Evolutionary conservation across 83 land plant genomes (phyloP), one percentile per base, ranked within the genome.

Genomic region (Isoetes engelmannii): DNA sequence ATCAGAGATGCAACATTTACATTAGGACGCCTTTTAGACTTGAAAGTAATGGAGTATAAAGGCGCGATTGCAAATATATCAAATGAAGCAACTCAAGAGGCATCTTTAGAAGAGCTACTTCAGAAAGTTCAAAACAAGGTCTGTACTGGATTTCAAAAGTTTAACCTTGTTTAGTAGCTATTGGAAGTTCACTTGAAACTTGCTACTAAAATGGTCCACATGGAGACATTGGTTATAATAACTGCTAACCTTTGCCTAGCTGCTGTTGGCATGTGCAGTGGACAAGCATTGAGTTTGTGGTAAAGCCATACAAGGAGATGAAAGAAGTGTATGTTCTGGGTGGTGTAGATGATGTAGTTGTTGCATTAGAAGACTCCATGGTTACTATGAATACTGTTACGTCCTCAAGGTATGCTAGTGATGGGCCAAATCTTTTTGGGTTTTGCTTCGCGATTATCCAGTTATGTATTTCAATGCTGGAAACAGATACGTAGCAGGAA

Each of bases 61-160:
- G 61, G 44, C 15, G 71, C 64, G 1, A 77, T 77, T 57, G 77
- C 42, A 4, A 67, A 61, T 50, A 54, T 67, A 19, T 77, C 80
- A 15, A 77, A 77, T 73, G 80, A 77, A 46, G 80, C 80, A 9
- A 77, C 80, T 12, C 80, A 77, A 73, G 80, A 77, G 46, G 77
- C 77, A 44, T 64, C 79, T 45, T 69, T 77, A 54, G 80, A 77
- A 60, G 80, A 77, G 61, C 77, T 77, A 43, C 28, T 77, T 28
- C 56, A 59, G 47, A 62, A 46, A 57, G 72, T 77, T 28, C 66
- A 67, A 68, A 55, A 77, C 19, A 77, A 77, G 80, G 80, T 77
- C 6, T 21, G 9, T 61, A 37, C 2, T 6, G 4, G 13, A 37
- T 0, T 28, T 4, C 42, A 21, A 10, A 17, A 1, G 19, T 53